Base-by-base conservation (phyloP, 257 asterid genomes). In the Thymus mandschuricus region DNA sequence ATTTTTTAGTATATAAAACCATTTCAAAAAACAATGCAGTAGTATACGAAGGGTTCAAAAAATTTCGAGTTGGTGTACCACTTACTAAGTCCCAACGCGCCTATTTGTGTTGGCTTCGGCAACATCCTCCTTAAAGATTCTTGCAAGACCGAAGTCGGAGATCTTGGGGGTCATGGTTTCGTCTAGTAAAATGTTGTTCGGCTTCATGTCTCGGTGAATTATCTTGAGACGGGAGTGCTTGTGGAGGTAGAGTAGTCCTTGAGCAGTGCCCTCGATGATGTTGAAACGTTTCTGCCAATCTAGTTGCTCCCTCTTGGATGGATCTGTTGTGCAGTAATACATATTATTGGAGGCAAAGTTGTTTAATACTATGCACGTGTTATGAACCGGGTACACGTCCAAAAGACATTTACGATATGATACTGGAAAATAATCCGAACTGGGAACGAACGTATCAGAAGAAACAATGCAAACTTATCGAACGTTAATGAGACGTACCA, bases 71-170 rank as follows among this genome's bases (percentile, higher is more conserved):
- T 7, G 11, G 0, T 52, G 12, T 21, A 55, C 11, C 27, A 76
- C 91, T 80, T 81, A 89, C 92, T 74, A 80, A 63, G 92, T 89
- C 44, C 92, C 89, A 0, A 79, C 91, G n/a, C 81, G 78, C 59
- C 83, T 83, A 7, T 79, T 74, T 49, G 91, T 84, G 72, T 78
- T 82, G 41, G 87, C 93, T 70, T 83, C 89, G 2, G 60, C 63
- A 7, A 45, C 70, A 29, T 81, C 76, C 69, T 77, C 86, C 59
- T 76, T 80, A 59, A 87, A 81, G 68, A 85, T 85, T 70, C 89
- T 81, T 13, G 91, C 93, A 69, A 86, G 85, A 4, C 95, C 90
- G 55, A 89, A 87, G 76, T 89, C 89, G 5, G 92, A 82, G 68
- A 89, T 87, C 81, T 86, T 86, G 5, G 92, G 92, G 35, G 51